Base-by-base conservation (phyloP, 345 rosid species). In the Pugionium dolabratum region DNA sequence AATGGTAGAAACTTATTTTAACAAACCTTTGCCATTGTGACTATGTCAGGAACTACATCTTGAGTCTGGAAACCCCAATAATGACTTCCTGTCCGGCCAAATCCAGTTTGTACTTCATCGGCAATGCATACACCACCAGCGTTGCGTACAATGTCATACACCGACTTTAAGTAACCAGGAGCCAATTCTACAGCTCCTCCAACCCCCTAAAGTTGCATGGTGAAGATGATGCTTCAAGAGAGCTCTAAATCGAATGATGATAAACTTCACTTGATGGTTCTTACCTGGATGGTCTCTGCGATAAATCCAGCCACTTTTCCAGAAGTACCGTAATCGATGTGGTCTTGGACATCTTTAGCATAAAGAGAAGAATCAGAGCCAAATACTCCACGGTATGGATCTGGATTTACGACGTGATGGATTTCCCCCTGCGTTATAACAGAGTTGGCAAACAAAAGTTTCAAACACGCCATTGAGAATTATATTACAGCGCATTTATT, bases 181-280 rank as follows among this genome's bases (percentile, higher is more conserved):
- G 99, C 96, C 39, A 94, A 74, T 74, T 94, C 99, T 62, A 90
- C 96, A 63, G 96, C 82, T 67, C 99, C 99, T 64, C 99, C 99
- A 6, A 80, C 96, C 44, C 96, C 99, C 97, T 88, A 10, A 62
- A n/a, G 52, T 43, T 47, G 56, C 63, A 37, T 43, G 60, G 36
- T 56, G 49, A 29, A 29, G 3, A 48, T 8, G 57, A 9, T 55
- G 54, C 28, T 26, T 18, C 46, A 64, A 33, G 41, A 11, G 58
- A 52, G 57, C 4, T 3, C 5, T 51, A 7, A 3, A 57, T 33
- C 32, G 26, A 34, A 72, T 11, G 5, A 57, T 4, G 29, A 3
- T 25, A 59, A 18, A 27, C 33, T 33, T 57, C 2, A 41, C 26
- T 9, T 43, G 31, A 49, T 28, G 28, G 50, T 11, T 53, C 9